phyloP scores from a whole-genome alignment of 2,329 filamentous ascomycete species.

The Thielaviopsis musarum region DNA sequence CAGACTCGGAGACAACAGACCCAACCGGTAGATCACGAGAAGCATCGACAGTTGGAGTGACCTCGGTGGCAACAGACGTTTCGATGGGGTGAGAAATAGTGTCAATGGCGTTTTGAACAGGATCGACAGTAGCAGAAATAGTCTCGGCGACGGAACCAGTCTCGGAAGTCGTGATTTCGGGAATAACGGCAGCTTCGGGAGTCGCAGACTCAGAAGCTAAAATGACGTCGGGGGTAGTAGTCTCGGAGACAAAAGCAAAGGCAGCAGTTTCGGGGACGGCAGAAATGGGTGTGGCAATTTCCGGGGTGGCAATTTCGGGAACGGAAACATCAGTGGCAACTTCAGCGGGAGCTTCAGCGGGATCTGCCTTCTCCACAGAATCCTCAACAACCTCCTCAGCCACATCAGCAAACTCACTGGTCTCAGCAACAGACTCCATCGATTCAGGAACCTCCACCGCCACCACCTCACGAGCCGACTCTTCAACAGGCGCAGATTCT shows the following conservation, averaged over 20 bases:
- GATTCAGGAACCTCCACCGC: no score
- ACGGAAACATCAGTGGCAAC: neutral
- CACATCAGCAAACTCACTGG: neutral
- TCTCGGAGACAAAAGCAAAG: no score
- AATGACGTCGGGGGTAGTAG: no score
- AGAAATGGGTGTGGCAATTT: no score
- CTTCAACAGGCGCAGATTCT: no score
- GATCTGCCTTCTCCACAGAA: neutral
- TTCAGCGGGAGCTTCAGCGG: neutral
- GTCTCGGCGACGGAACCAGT: neutral
- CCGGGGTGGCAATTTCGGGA: neutral
- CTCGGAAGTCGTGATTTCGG: no score
- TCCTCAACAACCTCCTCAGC: neutral
- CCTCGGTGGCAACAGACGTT: neutral
- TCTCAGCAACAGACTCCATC: neutral
- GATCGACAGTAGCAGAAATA: neutral
- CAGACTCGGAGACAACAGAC: neutral
- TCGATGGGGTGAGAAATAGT: no score
- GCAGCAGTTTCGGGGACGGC: no score
- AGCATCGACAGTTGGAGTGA: neutral
- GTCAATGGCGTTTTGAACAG: neutral
- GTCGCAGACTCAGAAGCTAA: no score
- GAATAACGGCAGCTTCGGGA: no score
- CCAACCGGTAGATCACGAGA: neutral
- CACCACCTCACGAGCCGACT: no score